Evolutionary conservation across 2,329 filamentous ascomycete species (phyloP), one percentile per base, ranked within the genome.

Genomic region (Colletotrichum orbiculare): DNA sequence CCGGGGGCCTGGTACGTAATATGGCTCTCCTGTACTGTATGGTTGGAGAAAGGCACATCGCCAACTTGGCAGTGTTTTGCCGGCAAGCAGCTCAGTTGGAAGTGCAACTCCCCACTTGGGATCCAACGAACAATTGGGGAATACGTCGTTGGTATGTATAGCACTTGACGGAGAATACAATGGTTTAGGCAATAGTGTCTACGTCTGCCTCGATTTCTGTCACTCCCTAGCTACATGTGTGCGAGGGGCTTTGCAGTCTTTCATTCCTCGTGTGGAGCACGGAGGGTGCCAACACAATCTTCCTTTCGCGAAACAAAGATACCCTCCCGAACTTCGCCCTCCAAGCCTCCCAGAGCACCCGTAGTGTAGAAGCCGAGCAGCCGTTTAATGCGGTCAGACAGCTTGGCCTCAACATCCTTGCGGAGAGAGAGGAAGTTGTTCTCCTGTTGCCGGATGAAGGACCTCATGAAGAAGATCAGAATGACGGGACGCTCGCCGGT

Each of bases 361-460:
- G 54, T 57, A 2, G 54, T 57, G 45, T 57, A 57, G 45, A 60
- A 60, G 4, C 57, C 57, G 2, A 60, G 49, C 11, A 60, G 15
- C 2, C 45, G 17, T 45, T 61, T 61, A 25, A 54, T 45, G 12
- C 58, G 53, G 50, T 55, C 50, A 2, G 58, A 42, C 15, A 61
- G 42, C 50, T 61, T 61, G 3, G 43, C 58, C 58, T 61, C 58
- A 8, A 61, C 50, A 33, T 55, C 58, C 43, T 61, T 61, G 11
- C 58, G 58, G 37, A 61, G 37, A 3, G 58, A 61, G 9, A 61
- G 25, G n/a, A 42, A 61, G 38, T 61, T 41, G 37, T 61, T 61
- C 33, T 61, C 58, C n/a, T 43, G 42, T 11, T 47, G 42, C n/a
- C 50, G 58, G 15, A 61, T 49, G 50, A 61, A 61, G 10, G 58